phyloP scores from a whole-genome alignment of 1,284 basidiomycete species.

The Microbotryum lychnidis-dioicae region DNA sequence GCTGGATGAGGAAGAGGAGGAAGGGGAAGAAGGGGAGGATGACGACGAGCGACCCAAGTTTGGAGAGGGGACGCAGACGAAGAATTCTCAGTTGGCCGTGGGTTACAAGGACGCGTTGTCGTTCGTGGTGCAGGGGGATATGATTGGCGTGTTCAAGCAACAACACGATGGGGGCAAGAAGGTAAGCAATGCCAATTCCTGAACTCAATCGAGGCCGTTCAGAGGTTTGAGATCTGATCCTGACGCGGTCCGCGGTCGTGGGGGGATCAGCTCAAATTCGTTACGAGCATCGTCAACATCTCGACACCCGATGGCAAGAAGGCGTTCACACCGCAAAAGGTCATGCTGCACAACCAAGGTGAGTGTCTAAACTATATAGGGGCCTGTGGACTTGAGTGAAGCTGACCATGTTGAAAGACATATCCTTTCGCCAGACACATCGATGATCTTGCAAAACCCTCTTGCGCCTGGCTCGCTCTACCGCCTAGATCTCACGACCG shows the following conservation, averaged over 20 bases:
- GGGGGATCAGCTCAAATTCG: slow-evolving; percentile 61
- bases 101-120: slow-evolving; percentile 80
- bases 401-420: background rate
- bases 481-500: slow-evolving; percentile 87
- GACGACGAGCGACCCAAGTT: slow-evolving; percentile 42
- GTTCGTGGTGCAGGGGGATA: slow-evolving; percentile 89
- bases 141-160: slow-evolving; percentile 91
- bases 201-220: no score
- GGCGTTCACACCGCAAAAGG: slow-evolving; percentile 77
- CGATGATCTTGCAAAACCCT: slow-evolving; percentile 91
- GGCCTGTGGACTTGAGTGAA: no score
- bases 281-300: slow-evolving; percentile 79
- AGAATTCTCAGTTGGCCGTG: slow-evolving; percentile 85
- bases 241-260: no score
- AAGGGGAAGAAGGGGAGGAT: slow-evolving; percentile 62
- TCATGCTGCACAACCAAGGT: slow-evolving; percentile 88
- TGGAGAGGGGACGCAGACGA: slow-evolving; percentile 42
- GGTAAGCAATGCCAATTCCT: slow-evolving; percentile 6
- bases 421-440: slow-evolving; percentile 54
- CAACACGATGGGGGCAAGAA: slow-evolving; percentile 48
- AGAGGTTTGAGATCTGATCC: no score
- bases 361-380: background rate
- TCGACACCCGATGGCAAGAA: slow-evolving; percentile 60
- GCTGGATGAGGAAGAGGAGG: slow-evolving; percentile 35
- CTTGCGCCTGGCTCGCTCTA: slow-evolving; percentile 75